Conservation (phyloP, 2,329 filamentous ascomycete genomes). For the Penicillium sp. region DNA sequence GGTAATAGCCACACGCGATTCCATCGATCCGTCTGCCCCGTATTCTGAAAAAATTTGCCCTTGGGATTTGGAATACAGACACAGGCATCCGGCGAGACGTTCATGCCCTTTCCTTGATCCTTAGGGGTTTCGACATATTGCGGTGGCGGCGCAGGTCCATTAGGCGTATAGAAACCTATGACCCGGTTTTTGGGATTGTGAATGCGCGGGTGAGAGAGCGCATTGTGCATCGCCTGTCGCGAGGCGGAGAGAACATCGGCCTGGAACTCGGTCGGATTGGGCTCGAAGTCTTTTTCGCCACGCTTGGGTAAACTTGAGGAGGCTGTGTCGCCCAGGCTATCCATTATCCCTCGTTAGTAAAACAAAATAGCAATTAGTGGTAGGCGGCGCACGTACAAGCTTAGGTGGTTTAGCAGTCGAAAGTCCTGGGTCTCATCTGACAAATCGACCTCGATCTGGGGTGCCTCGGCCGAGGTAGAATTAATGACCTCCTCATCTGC, state of each 20-base stretch:
- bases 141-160: slow-evolving; percentile 39
- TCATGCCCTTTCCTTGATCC: slow-evolving; percentile 14
- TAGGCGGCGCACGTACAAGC: slow-evolving; percentile 40
- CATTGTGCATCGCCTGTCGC: slow-evolving; percentile 83
- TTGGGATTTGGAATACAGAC: slow-evolving; percentile 71
- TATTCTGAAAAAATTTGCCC: slow-evolving; percentile 70
- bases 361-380: slow-evolving; percentile 19
- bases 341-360: slow-evolving; percentile 29
- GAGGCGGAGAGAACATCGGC: slow-evolving; percentile 75
- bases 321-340: slow-evolving; percentile 34
- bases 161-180: slow-evolving; percentile 72
- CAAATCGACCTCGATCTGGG: slow-evolving; percentile 58
- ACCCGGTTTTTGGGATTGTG: slow-evolving; percentile 68
- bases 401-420: slow-evolving; percentile 64
- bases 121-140: slow-evolving; percentile 11
- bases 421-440: slow-evolving; percentile 87
- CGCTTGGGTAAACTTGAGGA: slow-evolving; percentile 69
- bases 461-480: slow-evolving; percentile 27
- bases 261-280: slow-evolving; percentile 82
- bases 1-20: slow-evolving; percentile 79
- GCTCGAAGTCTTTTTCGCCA: slow-evolving; percentile 96
- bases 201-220: slow-evolving; percentile 72
- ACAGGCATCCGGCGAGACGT: slow-evolving; percentile 35
- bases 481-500: slow-evolving; percentile 45
- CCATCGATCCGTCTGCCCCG: slow-evolving; percentile 67